These are phyloP conservation scores for Calonectria leucothoes DNA, from an alignment of 2,329 filamentous ascomycete genomes.

Conservation along the genomic window DNA sequence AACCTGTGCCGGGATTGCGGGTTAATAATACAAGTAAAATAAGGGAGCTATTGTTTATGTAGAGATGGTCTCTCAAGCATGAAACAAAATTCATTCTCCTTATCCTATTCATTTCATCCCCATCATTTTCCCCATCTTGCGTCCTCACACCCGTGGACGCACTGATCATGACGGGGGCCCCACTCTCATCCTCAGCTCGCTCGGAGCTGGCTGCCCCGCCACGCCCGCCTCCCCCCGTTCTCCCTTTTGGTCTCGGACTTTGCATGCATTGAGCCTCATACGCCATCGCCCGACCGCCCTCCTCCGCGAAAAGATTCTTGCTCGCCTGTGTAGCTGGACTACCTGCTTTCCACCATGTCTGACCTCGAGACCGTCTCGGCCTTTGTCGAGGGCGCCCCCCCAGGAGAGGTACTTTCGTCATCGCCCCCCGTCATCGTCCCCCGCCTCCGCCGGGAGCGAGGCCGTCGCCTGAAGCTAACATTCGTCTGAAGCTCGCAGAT, in stretches of 20 bases:
- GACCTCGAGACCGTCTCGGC: constrained; percentile 70
- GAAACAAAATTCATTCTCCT: not conserved
- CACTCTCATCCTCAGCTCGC: constrained; percentile 25
- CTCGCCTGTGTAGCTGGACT: constrained; percentile 16
- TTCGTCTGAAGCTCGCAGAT: constrained; percentile 74
- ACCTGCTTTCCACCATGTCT: constrained; percentile 45
- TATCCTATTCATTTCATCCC: not conserved
- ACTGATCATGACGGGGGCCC: constrained; percentile 19
- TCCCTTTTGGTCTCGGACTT: constrained; percentile 16
- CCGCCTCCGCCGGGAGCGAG: constrained; percentile 6
- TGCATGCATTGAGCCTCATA: constrained; percentile 20
- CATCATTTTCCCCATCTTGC: not conserved
- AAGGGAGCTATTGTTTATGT: not conserved
- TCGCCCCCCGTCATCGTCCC: constrained; percentile 5
- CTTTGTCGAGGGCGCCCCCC: constrained; percentile 93
- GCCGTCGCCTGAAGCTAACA: constrained; percentile 46
- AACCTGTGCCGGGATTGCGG: too few relatives aligned
- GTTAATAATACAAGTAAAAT: too few relatives aligned
- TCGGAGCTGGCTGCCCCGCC: constrained; percentile 16
- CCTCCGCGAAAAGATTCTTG: constrained; percentile 8
- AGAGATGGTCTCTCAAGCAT: not conserved
- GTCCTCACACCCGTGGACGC: not conserved
- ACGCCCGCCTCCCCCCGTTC: constrained; percentile 6
- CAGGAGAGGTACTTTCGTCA: constrained; percentile 82
- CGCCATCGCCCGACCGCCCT: constrained; percentile 12